Conservation (phyloP, 345 rosid genomes). For the Brassica napus region DNA sequence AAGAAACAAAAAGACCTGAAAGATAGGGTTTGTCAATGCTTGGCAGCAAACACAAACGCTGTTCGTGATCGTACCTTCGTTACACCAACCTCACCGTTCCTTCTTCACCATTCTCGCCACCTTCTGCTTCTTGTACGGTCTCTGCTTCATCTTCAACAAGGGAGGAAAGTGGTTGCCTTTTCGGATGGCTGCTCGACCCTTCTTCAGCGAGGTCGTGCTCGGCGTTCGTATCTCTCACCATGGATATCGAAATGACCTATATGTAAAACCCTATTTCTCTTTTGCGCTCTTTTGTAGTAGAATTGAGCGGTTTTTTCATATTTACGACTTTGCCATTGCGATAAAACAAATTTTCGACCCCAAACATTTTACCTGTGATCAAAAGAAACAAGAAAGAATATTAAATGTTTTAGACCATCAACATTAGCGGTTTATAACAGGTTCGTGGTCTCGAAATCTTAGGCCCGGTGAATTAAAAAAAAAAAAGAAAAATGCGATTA, state of each 20-base stretch:
- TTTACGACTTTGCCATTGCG: too few relatives aligned
- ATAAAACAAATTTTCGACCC: too few relatives aligned
- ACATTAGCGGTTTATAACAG: too few relatives aligned
- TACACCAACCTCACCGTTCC: neutral
- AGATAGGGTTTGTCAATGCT: neutral
- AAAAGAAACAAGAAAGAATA: too few relatives aligned
- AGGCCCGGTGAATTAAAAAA: too few relatives aligned
- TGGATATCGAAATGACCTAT: neutral
- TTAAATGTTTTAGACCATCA: too few relatives aligned
- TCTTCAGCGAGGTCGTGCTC: neutral
- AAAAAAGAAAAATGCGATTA: too few relatives aligned
- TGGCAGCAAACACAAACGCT: neutral
- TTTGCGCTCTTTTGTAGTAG: too few relatives aligned
- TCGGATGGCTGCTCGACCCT: neutral
- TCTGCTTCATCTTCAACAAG: neutral
- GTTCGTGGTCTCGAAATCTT: too few relatives aligned
- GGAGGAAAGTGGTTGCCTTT: neutral
- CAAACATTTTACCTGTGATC: too few relatives aligned
- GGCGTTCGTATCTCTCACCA: neutral
- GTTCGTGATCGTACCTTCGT: neutral
- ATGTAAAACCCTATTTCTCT: neutral
- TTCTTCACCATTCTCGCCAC: neutral
- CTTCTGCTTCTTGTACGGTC: neutral
- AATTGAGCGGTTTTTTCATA: neutral
- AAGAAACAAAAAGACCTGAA: constrained; percentile 9